Percentiles rank a stretch among this genome's conserved stretches.
These are phyloP conservation scores for Cerrena zonata DNA, from an alignment of 1,284 basidiomycete genomes.

Conservation along the genomic window DNA sequence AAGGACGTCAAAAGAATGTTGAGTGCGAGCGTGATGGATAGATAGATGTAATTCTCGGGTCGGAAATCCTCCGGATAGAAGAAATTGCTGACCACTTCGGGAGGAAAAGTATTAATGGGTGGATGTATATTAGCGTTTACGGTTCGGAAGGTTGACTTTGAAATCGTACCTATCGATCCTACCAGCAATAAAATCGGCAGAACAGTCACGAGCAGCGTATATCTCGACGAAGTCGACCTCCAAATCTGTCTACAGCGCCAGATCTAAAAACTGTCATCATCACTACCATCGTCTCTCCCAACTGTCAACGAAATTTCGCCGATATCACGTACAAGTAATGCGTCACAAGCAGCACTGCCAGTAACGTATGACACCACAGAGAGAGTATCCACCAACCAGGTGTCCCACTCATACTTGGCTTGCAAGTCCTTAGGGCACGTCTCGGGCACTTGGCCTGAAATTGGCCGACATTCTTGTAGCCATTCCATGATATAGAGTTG, in stretches of 20 bases:
- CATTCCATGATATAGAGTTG: not conserved
- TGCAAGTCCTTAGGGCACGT: not conserved
- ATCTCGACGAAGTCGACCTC: conserved; percentile 2
- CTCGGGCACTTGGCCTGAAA: not conserved
- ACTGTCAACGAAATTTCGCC: too few relatives aligned
- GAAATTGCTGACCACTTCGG: not conserved
- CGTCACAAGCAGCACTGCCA: not conserved
- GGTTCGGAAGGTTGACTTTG: not conserved
- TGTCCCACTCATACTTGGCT: not conserved
- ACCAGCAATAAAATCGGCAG: not conserved
- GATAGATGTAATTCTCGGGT: not conserved
- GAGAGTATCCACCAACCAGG: not conserved
- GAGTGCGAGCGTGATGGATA: conserved; percentile 5
- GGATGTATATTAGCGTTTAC: too few relatives aligned
- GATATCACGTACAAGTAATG: not conserved
- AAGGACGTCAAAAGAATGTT: conserved; percentile 35
- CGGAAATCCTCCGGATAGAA: conserved; percentile 1
- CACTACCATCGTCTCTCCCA: not conserved
- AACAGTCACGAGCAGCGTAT: not conserved
- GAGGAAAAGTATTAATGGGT: not conserved
- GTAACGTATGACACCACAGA: not conserved
- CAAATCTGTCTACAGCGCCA: conserved; percentile 2
- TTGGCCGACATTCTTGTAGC: not conserved
- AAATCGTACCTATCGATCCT: not conserved
- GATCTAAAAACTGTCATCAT: not conserved